Conservation (phyloP, 768 basidiomycete genomes). For the Cyathus striatus region DNA sequence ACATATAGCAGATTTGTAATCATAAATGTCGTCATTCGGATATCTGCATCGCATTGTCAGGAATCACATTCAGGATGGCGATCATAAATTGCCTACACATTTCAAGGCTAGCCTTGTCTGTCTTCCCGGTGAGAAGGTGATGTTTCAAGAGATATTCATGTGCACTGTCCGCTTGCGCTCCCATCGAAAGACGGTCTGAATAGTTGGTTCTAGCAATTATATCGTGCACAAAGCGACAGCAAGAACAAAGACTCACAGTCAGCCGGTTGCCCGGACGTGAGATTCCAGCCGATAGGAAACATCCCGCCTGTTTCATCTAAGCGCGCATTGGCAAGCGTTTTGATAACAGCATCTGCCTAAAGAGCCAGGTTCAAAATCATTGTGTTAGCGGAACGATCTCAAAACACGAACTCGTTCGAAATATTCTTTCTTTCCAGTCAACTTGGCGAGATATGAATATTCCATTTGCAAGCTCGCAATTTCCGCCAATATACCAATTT, state of each 20-base stretch:
- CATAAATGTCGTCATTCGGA: constrained; percentile 56
- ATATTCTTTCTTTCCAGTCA: constrained; percentile 66
- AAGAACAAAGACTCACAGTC: constrained; percentile 48
- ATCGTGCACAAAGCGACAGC: not conserved
- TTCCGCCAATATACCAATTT: constrained; percentile 61
- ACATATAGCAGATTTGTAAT: constrained; percentile 63
- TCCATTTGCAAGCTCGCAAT: constrained; percentile 81
- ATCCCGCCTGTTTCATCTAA: constrained; percentile 48
- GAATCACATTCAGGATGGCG: not conserved
- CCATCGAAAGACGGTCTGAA: constrained; percentile 50
- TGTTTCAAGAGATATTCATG: constrained; percentile 79
- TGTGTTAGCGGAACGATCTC: not conserved
- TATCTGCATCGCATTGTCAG: constrained; percentile 33
- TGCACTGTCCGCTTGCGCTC: constrained; percentile 64
- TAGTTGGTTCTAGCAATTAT: constrained; percentile 1
- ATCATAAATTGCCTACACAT: constrained; percentile 54
- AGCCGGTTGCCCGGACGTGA: constrained; percentile 37
- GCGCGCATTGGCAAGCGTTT: constrained; percentile 41
- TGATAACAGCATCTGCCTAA: constrained; percentile 46
- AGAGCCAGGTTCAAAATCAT: not conserved
- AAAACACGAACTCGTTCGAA: constrained; percentile 35
- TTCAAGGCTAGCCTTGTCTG: constrained; percentile 54
- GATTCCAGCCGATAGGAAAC: constrained; percentile 57
- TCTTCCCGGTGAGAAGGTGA: constrained; percentile 60
- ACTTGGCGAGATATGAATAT: constrained; percentile 76